A percentile compares a stretch with the other conserved stretches of the same genome.
These are phyloP conservation scores for Vitis hybrid DNA, from an alignment of 177 flowering plant genomes.

Conservation along the genomic window DNA sequence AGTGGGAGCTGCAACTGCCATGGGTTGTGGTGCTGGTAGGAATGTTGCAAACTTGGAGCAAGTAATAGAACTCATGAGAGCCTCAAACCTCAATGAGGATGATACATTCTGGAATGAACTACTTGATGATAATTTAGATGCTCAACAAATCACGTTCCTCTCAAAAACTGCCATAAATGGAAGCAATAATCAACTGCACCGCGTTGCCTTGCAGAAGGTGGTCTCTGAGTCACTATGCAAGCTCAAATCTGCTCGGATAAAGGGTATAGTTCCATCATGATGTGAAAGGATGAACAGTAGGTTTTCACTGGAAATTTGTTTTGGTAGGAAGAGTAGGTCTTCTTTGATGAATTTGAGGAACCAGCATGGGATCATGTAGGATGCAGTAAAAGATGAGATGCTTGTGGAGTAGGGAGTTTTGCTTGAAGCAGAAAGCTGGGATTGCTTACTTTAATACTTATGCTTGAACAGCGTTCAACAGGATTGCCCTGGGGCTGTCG, in stretches of 20 bases:
- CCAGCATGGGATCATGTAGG: too few species aligned
- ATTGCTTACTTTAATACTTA: too few species aligned
- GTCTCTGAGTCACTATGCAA: slow-evolving; percentile 56
- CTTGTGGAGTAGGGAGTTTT: too few species aligned
- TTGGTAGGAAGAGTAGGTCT: too few species aligned
- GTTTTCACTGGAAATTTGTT: background rate
- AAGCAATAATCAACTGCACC: slow-evolving; percentile 25
- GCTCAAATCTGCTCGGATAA: slow-evolving; percentile 38
- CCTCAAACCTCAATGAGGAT: slow-evolving; percentile 62
- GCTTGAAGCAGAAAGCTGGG: too few species aligned
- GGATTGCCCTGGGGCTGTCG: too few species aligned
- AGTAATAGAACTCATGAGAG: slow-evolving; percentile 56
- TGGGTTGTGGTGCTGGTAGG: slow-evolving; percentile 97
- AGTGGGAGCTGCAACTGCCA: slow-evolving; percentile 98
- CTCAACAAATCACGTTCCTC: slow-evolving; percentile 41
- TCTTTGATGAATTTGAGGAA: background rate
- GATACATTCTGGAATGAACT: slow-evolving; percentile 49
- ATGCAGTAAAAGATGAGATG: too few species aligned
- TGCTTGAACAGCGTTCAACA: too few species aligned
- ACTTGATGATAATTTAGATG: slow-evolving; percentile 32
- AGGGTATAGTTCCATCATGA: slow-evolving; percentile 25
- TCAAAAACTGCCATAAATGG: slow-evolving; percentile 46
- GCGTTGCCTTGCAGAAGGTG: slow-evolving; percentile 52
- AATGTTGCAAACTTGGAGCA: slow-evolving; percentile 74
- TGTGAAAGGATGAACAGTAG: background rate